A percentile compares a stretch with the other conserved stretches of the same genome.
phyloP scores from a whole-genome alignment of 2,329 filamentous ascomycete genomes.

The Aspergillus aculeatus region DNA sequence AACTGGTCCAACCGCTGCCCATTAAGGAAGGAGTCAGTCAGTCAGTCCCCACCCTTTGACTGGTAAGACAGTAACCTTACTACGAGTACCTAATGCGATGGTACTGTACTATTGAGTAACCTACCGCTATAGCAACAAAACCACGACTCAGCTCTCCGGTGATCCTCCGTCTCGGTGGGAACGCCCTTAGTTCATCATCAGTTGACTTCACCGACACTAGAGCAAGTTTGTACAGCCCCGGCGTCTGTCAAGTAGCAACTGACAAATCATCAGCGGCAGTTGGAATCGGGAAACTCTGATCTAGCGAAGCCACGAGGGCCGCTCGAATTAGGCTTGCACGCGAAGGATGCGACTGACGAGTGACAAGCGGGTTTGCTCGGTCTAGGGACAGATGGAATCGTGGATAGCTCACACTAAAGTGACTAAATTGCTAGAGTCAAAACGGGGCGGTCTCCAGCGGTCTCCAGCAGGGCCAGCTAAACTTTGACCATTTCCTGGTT shows the following conservation, averaged over 20 bases:
- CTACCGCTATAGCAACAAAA: too few relatives aligned
- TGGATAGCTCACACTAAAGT: neutral
- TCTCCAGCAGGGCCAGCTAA: neutral
- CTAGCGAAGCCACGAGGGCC: slow-evolving; percentile 14
- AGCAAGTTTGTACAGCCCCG: neutral
- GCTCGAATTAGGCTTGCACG: slow-evolving; percentile 9
- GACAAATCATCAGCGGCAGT: slow-evolving; percentile 13
- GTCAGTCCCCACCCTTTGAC: too few relatives aligned
- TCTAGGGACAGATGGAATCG: neutral
- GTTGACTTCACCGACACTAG: neutral
- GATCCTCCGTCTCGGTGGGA: neutral
- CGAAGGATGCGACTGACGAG: neutral
- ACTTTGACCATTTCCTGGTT: slow-evolving; percentile 12
- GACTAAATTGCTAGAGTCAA: neutral
- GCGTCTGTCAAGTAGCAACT: slow-evolving; percentile 2
- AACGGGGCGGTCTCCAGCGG: neutral
- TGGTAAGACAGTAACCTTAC: too few relatives aligned
- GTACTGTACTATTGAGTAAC: too few relatives aligned
- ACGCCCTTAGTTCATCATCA: neutral
- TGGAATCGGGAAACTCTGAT: slow-evolving; percentile 5
- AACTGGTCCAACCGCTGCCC: too few relatives aligned
- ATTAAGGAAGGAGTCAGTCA: too few relatives aligned
- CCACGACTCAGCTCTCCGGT: neutral
- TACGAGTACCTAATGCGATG: too few relatives aligned
- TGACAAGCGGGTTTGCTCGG: slow-evolving; percentile 11